These are phyloP conservation scores for Peribolospora kevripleyi DNA, from an alignment of 768 basidiomycete species.

Conservation along the genomic window DNA sequence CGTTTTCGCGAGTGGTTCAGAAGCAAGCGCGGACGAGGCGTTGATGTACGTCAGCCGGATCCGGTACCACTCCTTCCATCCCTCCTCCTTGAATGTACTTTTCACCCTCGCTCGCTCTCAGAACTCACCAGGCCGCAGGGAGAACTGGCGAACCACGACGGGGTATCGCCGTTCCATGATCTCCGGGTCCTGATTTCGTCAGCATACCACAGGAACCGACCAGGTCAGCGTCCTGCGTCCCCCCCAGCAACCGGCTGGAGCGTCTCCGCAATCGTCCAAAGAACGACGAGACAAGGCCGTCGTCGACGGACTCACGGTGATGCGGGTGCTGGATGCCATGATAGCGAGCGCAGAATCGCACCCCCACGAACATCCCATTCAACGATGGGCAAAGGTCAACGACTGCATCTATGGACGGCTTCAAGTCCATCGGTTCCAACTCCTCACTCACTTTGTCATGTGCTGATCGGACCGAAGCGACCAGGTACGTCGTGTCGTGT, in stretches of 20 bases:
- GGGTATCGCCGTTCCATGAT: constrained; percentile 84
- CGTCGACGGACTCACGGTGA: constrained; percentile 25
- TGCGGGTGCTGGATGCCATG: constrained; percentile 33
- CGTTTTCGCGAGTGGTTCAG: constrained; percentile 17
- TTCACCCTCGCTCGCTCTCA: not conserved
- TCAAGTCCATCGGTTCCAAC: no score
- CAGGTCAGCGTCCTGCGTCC: no score
- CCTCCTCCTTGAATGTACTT: not conserved
- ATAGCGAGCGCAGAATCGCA: not conserved
- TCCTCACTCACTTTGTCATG: no score
- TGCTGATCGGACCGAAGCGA: no score
- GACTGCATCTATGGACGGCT: not conserved
- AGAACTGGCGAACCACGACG: constrained; percentile 58
- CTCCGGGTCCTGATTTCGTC: constrained; percentile 38
- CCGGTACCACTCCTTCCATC: not conserved
- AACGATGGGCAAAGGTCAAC: not conserved
- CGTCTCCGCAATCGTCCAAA: no score
- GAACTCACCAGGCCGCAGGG: constrained; percentile 2
- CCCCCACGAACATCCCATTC: no score
- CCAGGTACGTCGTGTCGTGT: no score
- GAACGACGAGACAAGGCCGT: no score
- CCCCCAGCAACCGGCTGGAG: no score
- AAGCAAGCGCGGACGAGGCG: constrained; percentile 23
- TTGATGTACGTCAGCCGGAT: not conserved
- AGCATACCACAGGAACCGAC: no score